These are phyloP conservation scores for Salvia hispanica DNA, from an alignment of 257 asterid species.

Conservation along the genomic window DNA sequence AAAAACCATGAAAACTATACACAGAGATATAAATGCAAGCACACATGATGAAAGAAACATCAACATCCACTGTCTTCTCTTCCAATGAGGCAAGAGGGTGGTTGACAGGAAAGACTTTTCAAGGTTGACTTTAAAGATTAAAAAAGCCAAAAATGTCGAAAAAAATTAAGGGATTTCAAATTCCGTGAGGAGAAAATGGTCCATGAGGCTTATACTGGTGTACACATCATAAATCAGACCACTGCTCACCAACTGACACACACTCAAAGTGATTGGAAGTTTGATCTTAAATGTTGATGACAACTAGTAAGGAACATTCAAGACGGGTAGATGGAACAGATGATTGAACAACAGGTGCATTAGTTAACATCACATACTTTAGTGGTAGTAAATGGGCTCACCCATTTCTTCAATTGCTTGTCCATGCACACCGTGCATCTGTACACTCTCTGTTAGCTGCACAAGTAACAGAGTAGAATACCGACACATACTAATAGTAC, in stretches of 20 bases:
- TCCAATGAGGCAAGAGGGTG: constrained; percentile 25
- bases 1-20: not conserved
- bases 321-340: constrained; percentile 25
- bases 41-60: not conserved
- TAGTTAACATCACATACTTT: constrained; percentile 6
- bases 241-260: constrained; percentile 32
- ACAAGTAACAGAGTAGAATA: not conserved
- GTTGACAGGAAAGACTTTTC: constrained; percentile 15
- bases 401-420: constrained; percentile 1
- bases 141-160: constrained; percentile 3
- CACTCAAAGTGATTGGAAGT: constrained; percentile 33
- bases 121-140: constrained; percentile 18
- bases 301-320: constrained; percentile 23
- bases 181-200: not conserved
- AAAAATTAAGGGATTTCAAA: not conserved
- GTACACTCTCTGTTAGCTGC: not conserved
- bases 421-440: not conserved
- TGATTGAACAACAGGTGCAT: constrained; percentile 6
- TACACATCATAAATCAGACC: constrained; percentile 14
- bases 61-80: not conserved
- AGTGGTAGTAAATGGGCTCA: constrained; percentile 4
- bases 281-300: constrained; percentile 36
- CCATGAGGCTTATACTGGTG: constrained; percentile 35
- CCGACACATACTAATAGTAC: not conserved
- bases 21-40: not conserved